These are phyloP conservation scores for Meyerozyma athensensis DNA, from an alignment of 1,139 yeast species.

Conservation along the genomic window DNA sequence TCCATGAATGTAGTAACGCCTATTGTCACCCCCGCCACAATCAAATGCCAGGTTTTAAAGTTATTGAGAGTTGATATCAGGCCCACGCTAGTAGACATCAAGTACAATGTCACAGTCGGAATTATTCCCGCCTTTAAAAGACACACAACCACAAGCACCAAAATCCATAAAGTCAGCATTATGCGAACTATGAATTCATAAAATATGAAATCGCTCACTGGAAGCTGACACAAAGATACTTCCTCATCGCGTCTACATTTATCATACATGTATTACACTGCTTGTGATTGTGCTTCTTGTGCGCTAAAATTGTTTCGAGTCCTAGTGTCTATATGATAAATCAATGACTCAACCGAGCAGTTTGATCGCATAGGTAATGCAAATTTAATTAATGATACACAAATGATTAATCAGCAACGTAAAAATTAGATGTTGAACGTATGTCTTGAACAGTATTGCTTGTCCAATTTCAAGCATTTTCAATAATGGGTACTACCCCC, in stretches of 20 bases:
- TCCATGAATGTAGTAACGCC: background rate
- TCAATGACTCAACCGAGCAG: no score
- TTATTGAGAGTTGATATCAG: background rate
- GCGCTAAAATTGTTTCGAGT: no score
- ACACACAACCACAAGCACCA: constrained; percentile 1
- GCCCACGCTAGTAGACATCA: background rate
- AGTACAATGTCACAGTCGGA: background rate
- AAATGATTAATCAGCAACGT: no score
- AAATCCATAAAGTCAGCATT: background rate
- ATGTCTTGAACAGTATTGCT: no score
- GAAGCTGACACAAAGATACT: constrained; percentile 1
- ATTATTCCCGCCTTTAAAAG: constrained; percentile 1
- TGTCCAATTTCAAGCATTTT: no score
- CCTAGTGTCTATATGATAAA: no score
- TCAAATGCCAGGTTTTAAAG: background rate
- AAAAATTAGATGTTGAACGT: no score
- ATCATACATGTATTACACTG: no score
- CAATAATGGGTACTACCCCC: no score
- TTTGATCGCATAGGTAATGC: no score
- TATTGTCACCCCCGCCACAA: background rate
- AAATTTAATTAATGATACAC: no score
- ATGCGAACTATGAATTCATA: constrained; percentile 1
- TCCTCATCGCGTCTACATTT: background rate
- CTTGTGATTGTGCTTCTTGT: background rate
- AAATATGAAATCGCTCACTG: background rate